These are phyloP conservation scores for Pulveroboletus sp. DNA, from an alignment of 768 basidiomycete species.

Conservation along the genomic window DNA sequence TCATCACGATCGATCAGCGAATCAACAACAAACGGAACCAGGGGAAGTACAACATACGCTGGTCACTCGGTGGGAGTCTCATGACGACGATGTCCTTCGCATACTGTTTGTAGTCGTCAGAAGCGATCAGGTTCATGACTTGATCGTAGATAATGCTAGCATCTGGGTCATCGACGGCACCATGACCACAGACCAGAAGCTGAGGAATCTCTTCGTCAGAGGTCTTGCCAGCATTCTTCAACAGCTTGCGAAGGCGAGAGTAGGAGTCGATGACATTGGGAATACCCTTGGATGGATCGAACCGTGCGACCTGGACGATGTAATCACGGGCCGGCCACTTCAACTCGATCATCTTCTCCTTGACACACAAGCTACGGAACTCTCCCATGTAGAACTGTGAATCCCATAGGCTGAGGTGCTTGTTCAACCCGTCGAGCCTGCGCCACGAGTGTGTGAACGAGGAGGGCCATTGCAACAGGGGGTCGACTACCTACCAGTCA, in stretches of 20 bases:
- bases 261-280: conserved; percentile 86
- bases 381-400: conserved; percentile 87
- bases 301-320: conserved; percentile 88
- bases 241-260: conserved; percentile 68
- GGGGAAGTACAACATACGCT: conserved; percentile 45
- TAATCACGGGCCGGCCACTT: conserved; percentile 81
- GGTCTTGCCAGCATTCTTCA: conserved; percentile 42
- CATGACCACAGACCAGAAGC: conserved; percentile 82
- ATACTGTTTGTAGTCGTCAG: conserved; percentile 48
- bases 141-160: conserved; percentile 89
- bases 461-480: conserved; percentile 4
- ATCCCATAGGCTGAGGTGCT: conserved; percentile 76
- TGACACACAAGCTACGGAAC: conserved; percentile 70
- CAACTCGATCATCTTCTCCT: conserved; percentile 78
- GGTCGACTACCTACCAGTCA: conserved; percentile 58
- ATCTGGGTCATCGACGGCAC: conserved; percentile 92
- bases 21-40: background rate
- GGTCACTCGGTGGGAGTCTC: conserved; percentile 77
- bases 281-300: conserved; percentile 85
- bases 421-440: conserved; percentile 93
- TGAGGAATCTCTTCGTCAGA: conserved; percentile 59
- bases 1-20: conserved; percentile 6
- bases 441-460: conserved; percentile 1
- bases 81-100: conserved; percentile 70
- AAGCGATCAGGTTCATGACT: conserved; percentile 55